Evolutionary conservation across 768 basidiomycete species (phyloP), one percentile per base, ranked within the genome.

Genomic region (Serendipita sp.): DNA sequence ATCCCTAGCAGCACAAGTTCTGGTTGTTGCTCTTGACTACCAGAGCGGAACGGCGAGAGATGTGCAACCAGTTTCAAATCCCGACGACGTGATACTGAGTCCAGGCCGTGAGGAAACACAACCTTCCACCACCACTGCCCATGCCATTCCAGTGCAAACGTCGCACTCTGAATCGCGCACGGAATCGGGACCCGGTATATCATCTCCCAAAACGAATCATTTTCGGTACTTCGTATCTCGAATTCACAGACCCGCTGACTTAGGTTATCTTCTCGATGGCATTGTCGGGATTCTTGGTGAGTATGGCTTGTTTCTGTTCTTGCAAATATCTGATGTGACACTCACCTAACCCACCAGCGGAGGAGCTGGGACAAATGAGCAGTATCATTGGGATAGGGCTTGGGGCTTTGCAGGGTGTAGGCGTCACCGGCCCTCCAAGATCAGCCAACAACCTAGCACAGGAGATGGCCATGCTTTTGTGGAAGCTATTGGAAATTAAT

Each of bases 211-310:
- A 68, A 86, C 88, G 15, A 98, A 99, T 70, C 83, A 91, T 2
- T 99, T 96, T 73, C 79, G 90, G 60, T 92, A 91, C 73, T 97
- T 94, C 73, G 73, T 96, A 62, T 86, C 91, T 67, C 96, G 96
- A 73, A 73, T 98, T 71, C 95, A 99, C 75, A 86, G 95, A 13
- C 81, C 82, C 2, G 84, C 87, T 74, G 96, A 99, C 72, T 91
- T 96, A 69, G 75, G 82, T 29, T 95, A 94, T 73, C 79, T 98
- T 58, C 69, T 91, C 18, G 78, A 83, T 36, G 93, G 95, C 3
- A 76, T 92, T 36, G 50, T 76, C 8, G 69, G 67, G n/a, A 70
- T 73, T 23, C 62, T 75, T 10, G 67, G 69, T 62, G 34, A 53
- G 55, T 29, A 46, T 58, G 27, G 50, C 43, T 31, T 53, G 52